Evolutionary conservation across 371 early-diverging fungal genomes (phyloP), one percentile per base, ranked within the genome.

Genomic region (Agmasoma carcini): DNA sequence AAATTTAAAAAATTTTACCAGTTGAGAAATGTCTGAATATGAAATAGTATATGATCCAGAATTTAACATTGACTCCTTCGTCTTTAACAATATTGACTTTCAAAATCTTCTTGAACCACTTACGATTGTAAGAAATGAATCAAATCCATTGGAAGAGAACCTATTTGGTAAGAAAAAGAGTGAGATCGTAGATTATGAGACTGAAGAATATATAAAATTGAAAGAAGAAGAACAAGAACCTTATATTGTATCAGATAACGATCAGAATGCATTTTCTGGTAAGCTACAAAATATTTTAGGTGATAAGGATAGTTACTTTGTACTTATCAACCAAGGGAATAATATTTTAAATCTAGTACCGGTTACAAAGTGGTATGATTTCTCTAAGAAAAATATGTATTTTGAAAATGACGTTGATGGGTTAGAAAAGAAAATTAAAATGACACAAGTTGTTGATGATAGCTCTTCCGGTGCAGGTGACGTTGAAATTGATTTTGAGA

Each of bases 401-500:
- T 49, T 55, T 11, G 55, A 65, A 20, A 52, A 61, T 20, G 50
- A 68, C 36, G 71, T 46, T 12, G 70, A 70, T 37, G 61, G 39
- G 48, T 45, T 44, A 29, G 59, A 65, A 49, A 49, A 67, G 23
- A 50, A 58, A 37, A 48, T 36, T 30, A 33, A 39, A 64, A 11
- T 17, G 14, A 12, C 14, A 5, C 6, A 49, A 30, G 26, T 20
- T 25, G 29, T 11, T 19, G 48, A 64, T 7, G 48, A 54, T 6
- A 27, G 39, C 1, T 26, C 14, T 2, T 47, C 55, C 17, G 59
- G 65, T 1, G 56, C 50, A 17, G 58, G 59, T 36, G 58, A 58
- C 33, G 68, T 68, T n/a, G 71, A 71, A 38, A 56, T 71, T n/a
- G 74, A 74, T 58, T 74, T 57, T 63, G 66, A 68, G 15, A 70